These are phyloP conservation scores for Trametes versicolor DNA, from an alignment of 1,284 basidiomycete genomes.

Conservation along the genomic window DNA sequence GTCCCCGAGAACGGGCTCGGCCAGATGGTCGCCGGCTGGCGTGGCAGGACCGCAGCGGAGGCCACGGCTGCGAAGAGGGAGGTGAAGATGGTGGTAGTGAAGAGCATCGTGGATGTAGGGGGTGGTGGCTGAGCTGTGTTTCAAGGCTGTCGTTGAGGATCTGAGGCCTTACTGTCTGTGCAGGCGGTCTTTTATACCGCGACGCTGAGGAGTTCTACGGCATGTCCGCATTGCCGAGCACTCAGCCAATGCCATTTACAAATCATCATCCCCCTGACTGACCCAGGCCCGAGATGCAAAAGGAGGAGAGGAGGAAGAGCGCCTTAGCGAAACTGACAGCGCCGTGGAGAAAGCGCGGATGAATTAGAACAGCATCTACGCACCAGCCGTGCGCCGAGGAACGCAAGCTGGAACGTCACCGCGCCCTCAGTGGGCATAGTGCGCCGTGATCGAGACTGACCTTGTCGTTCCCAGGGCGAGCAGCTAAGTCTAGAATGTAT, in stretches of 20 bases:
- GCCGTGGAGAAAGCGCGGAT: constrained; percentile 17
- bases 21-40: constrained; percentile 17
- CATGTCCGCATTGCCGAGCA: constrained; percentile 2
- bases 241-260: not conserved
- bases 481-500: constrained; percentile 13
- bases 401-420: constrained; percentile 6
- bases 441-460: constrained; percentile 6
- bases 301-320: constrained; percentile 12
- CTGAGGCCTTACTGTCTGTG: not conserved
- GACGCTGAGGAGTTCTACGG: not conserved
- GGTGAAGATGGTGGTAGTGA: constrained; percentile 10
- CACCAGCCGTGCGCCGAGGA: constrained; percentile 2
- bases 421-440: constrained; percentile 1
- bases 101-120: constrained; percentile 16
- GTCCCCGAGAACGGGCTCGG: constrained; percentile 33
- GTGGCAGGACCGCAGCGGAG: constrained; percentile 21
- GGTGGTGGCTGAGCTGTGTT: not conserved
- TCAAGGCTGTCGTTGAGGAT: not conserved
- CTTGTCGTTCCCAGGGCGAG: not conserved
- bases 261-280: constrained; percentile 14
- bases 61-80: constrained; percentile 14
- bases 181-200: constrained; percentile 21
- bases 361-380: constrained; percentile 11
- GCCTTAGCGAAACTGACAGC: constrained; percentile 16
- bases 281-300: constrained; percentile 1